Evolutionary conservation across 768 basidiomycete species (phyloP).

Genomic region (Termitomyces sp.): DNA sequence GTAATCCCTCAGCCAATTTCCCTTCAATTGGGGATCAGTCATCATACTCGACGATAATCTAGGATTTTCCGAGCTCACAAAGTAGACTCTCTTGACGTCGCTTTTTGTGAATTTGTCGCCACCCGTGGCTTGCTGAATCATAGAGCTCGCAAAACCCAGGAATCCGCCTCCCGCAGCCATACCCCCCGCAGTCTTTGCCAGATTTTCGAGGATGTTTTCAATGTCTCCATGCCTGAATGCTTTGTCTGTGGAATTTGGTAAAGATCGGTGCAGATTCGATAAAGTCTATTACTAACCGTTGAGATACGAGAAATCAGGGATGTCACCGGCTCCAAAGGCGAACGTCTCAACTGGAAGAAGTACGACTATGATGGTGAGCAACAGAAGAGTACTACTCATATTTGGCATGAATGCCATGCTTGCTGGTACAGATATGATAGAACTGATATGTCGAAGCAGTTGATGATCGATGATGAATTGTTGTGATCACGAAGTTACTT

Average conservation of each 20-base stretch:
- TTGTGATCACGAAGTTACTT: neutral
- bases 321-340: conserved; percentile 64
- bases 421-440: neutral
- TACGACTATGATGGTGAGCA: conserved; percentile 32
- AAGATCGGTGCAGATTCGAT: neutral
- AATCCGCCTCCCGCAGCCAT: conserved; percentile 41
- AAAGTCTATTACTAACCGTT: conserved; percentile 34
- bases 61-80: conserved; percentile 30
- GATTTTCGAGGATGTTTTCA: conserved; percentile 57
- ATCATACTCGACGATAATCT: neutral
- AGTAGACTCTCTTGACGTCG: conserved; percentile 67
- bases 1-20: conserved; percentile 70
- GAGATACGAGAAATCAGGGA: conserved; percentile 66
- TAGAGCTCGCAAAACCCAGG: conserved; percentile 43
- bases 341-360: conserved; percentile 39
- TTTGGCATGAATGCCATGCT: conserved; percentile 25
- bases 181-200: conserved; percentile 50
- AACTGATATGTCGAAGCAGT: neutral
- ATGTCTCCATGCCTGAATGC: conserved; percentile 78
- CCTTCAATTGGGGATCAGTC: conserved; percentile 25
- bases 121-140: conserved; percentile 38
- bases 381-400: conserved; percentile 25
- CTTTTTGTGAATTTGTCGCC: conserved; percentile 57
- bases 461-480: conserved; percentile 1
- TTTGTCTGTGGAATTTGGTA: conserved; percentile 37